These are phyloP conservation scores for Boletellus sp. DNA, from an alignment of 768 basidiomycete genomes.

Conservation along the genomic window DNA sequence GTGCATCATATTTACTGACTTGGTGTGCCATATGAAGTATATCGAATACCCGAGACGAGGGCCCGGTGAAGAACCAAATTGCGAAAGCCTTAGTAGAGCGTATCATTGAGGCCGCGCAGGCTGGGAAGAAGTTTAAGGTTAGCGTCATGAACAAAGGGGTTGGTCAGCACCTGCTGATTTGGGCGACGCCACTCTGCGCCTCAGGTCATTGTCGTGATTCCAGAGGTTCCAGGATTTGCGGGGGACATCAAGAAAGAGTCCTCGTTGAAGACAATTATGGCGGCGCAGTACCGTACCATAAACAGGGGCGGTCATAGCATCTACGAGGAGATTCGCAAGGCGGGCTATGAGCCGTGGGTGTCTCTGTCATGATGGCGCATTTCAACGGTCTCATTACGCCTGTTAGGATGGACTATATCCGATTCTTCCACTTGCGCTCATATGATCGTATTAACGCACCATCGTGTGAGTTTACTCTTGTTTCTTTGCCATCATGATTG, in stretches of 20 bases:
- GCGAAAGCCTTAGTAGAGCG: constrained; percentile 80
- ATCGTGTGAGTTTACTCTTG: constrained; percentile 38
- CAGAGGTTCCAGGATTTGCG: constrained; percentile 88
- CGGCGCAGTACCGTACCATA: constrained; percentile 82
- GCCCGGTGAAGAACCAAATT: constrained; percentile 77
- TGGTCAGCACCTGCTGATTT: not conserved
- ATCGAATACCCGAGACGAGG: constrained; percentile 61
- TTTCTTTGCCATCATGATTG: constrained; percentile 12
- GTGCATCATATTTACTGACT: not conserved
- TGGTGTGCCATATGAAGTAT: constrained; percentile 47
- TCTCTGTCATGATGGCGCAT: not conserved
- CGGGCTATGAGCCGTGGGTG: constrained; percentile 74
- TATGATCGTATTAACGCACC: constrained; percentile 91
- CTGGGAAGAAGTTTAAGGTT: constrained; percentile 76
- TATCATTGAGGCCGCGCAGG: constrained; percentile 73
- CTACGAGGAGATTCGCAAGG: constrained; percentile 75
- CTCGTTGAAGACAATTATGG: constrained; percentile 79
- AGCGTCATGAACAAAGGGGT: not conserved
- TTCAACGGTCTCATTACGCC: not conserved
- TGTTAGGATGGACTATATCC: constrained; percentile 73
- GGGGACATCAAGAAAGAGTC: constrained; percentile 70
- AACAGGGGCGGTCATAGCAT: constrained; percentile 87
- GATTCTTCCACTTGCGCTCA: constrained; percentile 87
- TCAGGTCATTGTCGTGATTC: constrained; percentile 83
- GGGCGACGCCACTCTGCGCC: not conserved